Conservation (phyloP, 1,139 yeast genomes). For the Meyerozyma athensensis region DNA sequence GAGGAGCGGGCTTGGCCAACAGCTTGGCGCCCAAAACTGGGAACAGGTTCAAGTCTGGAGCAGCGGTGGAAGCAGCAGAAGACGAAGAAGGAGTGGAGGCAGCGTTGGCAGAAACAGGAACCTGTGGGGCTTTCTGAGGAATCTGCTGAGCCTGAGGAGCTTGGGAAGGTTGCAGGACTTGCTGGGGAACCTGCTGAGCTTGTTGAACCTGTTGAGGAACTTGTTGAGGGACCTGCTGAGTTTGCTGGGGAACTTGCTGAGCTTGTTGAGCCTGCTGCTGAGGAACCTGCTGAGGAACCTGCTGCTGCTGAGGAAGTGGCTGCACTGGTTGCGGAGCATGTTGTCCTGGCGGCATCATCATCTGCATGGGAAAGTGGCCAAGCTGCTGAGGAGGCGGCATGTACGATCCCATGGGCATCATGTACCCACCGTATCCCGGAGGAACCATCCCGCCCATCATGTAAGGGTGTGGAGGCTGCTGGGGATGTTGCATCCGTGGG, state of each 20-base stretch:
- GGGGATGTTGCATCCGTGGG: constrained; percentile 18
- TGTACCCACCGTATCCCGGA: constrained; percentile 36
- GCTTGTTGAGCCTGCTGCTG: constrained; percentile 9
- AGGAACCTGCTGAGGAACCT: constrained; percentile 6
- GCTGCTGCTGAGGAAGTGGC: constrained; percentile 13
- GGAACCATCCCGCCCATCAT: constrained; percentile 39
- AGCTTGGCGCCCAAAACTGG: constrained; percentile 49
- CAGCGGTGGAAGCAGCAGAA: neutral
- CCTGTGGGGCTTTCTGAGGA: constrained; percentile 18
- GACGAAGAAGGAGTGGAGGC: neutral
- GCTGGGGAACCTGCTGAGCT: constrained; percentile 13
- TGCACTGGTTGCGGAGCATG: constrained; percentile 12
- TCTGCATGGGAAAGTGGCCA: constrained; percentile 30
- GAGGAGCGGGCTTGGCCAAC: constrained; percentile 10
- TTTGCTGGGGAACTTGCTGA: constrained; percentile 12
- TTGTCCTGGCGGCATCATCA: constrained; percentile 17
- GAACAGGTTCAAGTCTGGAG: constrained; percentile 38
- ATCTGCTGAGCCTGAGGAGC: constrained; percentile 13
- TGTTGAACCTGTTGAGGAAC: constrained; percentile 10
- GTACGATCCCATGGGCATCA: constrained; percentile 37
- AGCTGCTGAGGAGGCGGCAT: constrained; percentile 39
- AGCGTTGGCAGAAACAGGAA: neutral
- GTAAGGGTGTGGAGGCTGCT: constrained; percentile 21
- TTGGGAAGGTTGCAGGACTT: constrained; percentile 9
- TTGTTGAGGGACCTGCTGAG: constrained; percentile 5